Conservation (phyloP, 805 yeast genomes). For the Tetrapisispora iriomotensis region DNA sequence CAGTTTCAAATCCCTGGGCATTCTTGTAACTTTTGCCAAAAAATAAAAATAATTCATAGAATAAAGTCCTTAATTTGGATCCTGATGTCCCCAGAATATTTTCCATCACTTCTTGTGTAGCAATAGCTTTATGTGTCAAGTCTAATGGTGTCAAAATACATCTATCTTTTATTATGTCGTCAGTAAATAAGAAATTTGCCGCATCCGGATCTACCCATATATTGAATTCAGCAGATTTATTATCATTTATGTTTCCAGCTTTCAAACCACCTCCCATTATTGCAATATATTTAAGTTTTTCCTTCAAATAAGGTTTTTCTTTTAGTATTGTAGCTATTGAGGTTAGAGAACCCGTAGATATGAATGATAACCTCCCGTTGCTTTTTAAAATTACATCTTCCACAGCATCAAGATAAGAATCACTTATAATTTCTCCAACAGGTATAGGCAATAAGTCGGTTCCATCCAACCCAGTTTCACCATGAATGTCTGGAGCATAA, state of each 20-base stretch:
- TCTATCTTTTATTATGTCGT: constrained; percentile 38
- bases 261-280: constrained; percentile 66
- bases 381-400: constrained; percentile 35
- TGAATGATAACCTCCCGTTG: constrained; percentile 44
- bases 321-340: constrained; percentile 51
- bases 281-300: constrained; percentile 42
- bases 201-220: constrained; percentile 69
- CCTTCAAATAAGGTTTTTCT: constrained; percentile 43
- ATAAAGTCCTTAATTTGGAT: constrained; percentile 43
- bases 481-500: constrained; percentile 59
- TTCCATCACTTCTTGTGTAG: constrained; percentile 32
- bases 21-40: constrained; percentile 39
- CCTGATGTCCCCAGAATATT: constrained; percentile 31
- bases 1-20: constrained; percentile 36
- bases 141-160: constrained; percentile 55
- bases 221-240: constrained; percentile 63
- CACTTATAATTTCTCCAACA: constrained; percentile 8
- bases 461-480: constrained; percentile 72
- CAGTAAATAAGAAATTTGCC: constrained; percentile 46
- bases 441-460: constrained; percentile 49
- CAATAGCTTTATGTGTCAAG: constrained; percentile 54
- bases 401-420: constrained; percentile 33
- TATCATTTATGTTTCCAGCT: constrained; percentile 39
- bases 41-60: constrained; percentile 43
- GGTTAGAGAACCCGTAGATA: constrained; percentile 74